Evolutionary conservation across 306 rosid genomes (phyloP).

Genomic region (Arachis hypogaea): DNA sequence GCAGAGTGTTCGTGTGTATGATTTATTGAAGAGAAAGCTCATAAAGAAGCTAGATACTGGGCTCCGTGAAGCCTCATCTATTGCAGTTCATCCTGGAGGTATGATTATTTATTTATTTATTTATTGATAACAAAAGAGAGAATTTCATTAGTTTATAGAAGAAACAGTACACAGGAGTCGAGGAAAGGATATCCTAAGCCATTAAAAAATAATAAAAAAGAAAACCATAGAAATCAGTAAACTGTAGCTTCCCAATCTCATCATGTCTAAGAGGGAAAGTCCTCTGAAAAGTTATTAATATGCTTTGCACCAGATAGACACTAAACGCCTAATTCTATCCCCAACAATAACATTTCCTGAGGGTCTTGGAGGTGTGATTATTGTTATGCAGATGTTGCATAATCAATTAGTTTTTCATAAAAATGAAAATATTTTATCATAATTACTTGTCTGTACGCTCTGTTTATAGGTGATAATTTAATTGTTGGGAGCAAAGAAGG

Average conservation of each 20-base stretch:
- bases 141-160: no score
- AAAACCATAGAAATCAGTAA: no score
- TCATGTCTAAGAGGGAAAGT: no score
- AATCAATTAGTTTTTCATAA: slow-evolving; percentile 17
- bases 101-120: neutral
- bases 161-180: no score
- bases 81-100: slow-evolving; percentile 96
- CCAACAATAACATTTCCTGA: no score
- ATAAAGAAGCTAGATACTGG: slow-evolving; percentile 85
- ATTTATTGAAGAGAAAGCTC: slow-evolving; percentile 64
- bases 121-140: no score
- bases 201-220: no score
- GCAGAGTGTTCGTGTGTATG: slow-evolving; percentile 75
- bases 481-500: slow-evolving; percentile 98
- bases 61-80: slow-evolving; percentile 82
- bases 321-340: no score
- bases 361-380: neutral
- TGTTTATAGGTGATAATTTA: slow-evolving; percentile 81
- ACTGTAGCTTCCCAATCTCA: no score
- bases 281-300: no score
- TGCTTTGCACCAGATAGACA: no score
- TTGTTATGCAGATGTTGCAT: neutral
- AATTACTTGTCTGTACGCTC: slow-evolving; percentile 24
- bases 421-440: slow-evolving; percentile 6
- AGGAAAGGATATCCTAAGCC: no score